These are phyloP conservation scores for Kockiozyma suomiensis DNA, from an alignment of 805 yeast species.

Conservation along the genomic window DNA sequence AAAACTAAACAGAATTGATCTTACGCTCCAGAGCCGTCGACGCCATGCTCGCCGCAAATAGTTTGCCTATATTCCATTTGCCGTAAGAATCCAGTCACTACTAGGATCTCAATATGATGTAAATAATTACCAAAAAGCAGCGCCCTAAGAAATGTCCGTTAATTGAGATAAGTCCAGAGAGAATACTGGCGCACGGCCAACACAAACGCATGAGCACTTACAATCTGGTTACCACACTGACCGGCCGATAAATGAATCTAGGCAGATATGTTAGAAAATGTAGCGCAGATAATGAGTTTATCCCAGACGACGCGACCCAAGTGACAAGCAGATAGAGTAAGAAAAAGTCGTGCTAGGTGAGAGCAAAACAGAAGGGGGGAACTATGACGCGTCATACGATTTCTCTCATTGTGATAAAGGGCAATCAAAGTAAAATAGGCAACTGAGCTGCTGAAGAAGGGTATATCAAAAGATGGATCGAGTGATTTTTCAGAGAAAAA, in stretches of 20 bases:
- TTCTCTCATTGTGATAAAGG: slow-evolving; percentile 28
- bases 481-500: neutral
- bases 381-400: slow-evolving; percentile 34
- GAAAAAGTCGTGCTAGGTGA: no score
- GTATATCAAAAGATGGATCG: neutral
- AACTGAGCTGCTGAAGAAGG: neutral
- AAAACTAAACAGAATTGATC: no score
- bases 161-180: neutral
- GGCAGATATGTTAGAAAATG: neutral
- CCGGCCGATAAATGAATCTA: slow-evolving; percentile 91
- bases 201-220: slow-evolving; percentile 43
- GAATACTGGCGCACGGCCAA: neutral
- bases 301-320: no score
- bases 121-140: slow-evolving; percentile 33
- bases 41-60: slow-evolving; percentile 38
- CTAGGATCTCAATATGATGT: neutral
- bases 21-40: slow-evolving; percentile 36
- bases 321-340: no score
- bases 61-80: slow-evolving; percentile 30
- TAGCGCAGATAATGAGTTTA: no score
- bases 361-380: neutral
- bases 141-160: slow-evolving; percentile 27
- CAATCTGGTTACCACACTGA: slow-evolving; percentile 95
- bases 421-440: neutral
- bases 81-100: slow-evolving; percentile 2